phyloP scores from a whole-genome alignment of 2,329 filamentous ascomycete species.

The Exophiala lecanii-corni region DNA sequence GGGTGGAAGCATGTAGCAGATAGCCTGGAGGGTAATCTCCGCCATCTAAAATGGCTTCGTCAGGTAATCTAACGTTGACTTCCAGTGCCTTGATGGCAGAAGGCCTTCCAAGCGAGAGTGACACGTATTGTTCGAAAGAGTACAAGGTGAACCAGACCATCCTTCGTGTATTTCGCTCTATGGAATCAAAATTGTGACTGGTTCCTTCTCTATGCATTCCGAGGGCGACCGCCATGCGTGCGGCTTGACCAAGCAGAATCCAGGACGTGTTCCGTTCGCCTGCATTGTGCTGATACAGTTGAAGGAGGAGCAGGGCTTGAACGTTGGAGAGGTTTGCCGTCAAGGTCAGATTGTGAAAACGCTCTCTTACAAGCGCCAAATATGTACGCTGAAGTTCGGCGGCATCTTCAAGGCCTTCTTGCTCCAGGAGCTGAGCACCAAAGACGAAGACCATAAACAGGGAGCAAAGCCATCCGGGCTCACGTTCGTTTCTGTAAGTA shows the following conservation, averaged over 20 bases:
- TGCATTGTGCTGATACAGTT: background rate
- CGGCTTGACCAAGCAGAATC: background rate
- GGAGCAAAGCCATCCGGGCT: background rate
- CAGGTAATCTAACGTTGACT: background rate
- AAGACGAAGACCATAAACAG: conserved; percentile 1
- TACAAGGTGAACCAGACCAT: conserved; percentile 1
- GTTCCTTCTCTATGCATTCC: background rate
- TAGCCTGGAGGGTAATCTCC: background rate
- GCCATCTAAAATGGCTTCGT: background rate
- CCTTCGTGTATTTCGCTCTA: background rate
- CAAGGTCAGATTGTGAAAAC: background rate
- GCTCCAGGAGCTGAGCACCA: conserved; percentile 1
- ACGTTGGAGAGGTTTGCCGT: conserved; percentile 1
- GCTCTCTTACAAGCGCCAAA: background rate
- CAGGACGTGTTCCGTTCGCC: conserved; percentile 1
- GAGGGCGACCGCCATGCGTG: conserved; percentile 1
- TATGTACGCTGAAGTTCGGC: background rate
- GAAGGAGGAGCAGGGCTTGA: background rate
- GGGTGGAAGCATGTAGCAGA: background rate
- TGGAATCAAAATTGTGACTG: conserved; percentile 1
- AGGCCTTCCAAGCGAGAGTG: background rate
- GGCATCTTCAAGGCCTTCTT: background rate
- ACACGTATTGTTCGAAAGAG: background rate
- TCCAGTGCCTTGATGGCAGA: conserved; percentile 1
- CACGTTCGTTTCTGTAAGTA: background rate